Percentiles rank a stretch among this genome's conserved stretches.
Conservation (phyloP, 2,329 filamentous ascomycete genomes). For the Curvularia spicifera region DNA sequence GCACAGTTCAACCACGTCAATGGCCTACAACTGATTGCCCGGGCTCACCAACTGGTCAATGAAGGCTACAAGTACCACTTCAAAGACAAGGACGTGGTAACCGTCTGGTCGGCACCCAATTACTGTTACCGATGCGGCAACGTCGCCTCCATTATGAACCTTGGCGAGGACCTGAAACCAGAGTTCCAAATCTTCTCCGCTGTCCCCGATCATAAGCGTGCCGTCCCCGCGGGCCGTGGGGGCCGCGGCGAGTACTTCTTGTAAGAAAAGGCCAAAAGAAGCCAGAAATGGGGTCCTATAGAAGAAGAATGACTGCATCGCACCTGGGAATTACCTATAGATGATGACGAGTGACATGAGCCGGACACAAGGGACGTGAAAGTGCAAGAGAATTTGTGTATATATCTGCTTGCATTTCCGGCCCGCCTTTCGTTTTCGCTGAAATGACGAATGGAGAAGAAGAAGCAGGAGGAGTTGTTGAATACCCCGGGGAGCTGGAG, state of each 20-base stretch:
- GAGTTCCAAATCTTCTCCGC: constrained; percentile 92
- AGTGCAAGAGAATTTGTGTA: neutral
- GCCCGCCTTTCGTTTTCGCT: neutral
- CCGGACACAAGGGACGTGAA: neutral
- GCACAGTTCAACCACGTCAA: constrained; percentile 75
- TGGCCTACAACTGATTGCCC: constrained; percentile 72
- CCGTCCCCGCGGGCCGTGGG: constrained; percentile 71
- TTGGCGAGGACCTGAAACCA: constrained; percentile 88
- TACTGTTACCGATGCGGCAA: constrained; percentile 64
- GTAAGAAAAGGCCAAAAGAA: constrained; percentile 32
- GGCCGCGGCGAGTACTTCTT: constrained; percentile 60
- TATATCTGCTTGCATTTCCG: neutral
- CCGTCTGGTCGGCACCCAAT: constrained; percentile 89
- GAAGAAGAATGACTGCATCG: neutral
- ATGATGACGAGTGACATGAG: neutral
- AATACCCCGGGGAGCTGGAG: neutral
- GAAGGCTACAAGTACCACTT: constrained; percentile 93
- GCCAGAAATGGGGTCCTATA: neutral
- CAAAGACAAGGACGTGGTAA: constrained; percentile 93
- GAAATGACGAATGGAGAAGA: neutral
- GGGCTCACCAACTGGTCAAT: constrained; percentile 77
- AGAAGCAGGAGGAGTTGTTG: neutral
- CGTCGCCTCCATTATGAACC: constrained; percentile 88
- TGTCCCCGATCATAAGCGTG: constrained; percentile 83
- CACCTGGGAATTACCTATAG: neutral